Base-by-base conservation (phyloP, 352 stramenopile species). In the Phytopythium helicoides region DNA sequence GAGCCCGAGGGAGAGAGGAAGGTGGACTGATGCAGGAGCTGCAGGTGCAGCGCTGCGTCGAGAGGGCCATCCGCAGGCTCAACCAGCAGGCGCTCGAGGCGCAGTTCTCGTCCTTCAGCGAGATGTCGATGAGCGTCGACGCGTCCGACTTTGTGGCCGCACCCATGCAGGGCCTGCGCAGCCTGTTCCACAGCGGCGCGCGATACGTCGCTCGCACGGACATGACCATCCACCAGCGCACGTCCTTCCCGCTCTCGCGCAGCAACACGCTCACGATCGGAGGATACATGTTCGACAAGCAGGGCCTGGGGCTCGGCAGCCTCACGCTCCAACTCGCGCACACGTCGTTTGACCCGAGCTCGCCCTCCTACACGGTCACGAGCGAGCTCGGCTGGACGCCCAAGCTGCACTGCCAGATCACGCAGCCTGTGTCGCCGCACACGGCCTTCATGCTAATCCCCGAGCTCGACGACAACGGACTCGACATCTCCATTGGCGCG, bases 261-360 rank as follows among this genome's bases (percentile, higher is more conserved):
- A 64, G 58, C 16, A 76, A 82, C 22, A 78, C 72, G 37, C 52
- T 91, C 47, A 89, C 81, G 22, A 45, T 94, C 15, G 83, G 83
- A 28, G 83, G 79, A n/a, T 94, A 87, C 58, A 77, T 92, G 72
- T 90, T 86, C 61, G 83, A 91, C 65, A 89, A 87, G 66, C 63
- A 77, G 16, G 81, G 81, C 0, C 54, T 93, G 12, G 75, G 74
- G n/a, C 76, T 90, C 56, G 83, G 83, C 52, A 76, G 66, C 39
- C 74, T 93, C 46, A 93, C 81, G 23, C 62, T 76, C 22, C 72
- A 83, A 19, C 39, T 91, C 49, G 66, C 71, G 47, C 81, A 93
- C 65, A 65, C 75, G 50, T 88, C 81, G 33, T 66, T 64, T n/a
- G 81, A 91, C 48, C 78, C 81, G 40, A 76, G 61, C 40, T 57